Percentiles rank a stretch among this genome's conserved stretches.
These are phyloP conservation scores for Wolfiporia cocos DNA, from an alignment of 1,284 basidiomycete species.

Conservation along the genomic window DNA sequence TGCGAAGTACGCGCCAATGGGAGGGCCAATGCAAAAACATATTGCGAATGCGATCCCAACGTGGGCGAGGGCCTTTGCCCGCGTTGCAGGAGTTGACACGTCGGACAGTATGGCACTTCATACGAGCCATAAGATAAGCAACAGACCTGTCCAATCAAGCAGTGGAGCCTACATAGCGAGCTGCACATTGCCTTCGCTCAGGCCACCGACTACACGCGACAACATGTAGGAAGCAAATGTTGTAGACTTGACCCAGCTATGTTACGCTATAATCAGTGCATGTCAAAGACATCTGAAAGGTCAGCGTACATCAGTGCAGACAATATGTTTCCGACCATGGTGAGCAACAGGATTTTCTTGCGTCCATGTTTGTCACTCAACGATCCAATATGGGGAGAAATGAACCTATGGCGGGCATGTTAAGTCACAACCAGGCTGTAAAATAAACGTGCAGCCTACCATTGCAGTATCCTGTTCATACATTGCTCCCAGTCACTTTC, in stretches of 20 bases:
- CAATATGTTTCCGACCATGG: conserved; percentile 89
- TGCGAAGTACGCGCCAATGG: conserved; percentile 80
- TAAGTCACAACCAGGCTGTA: not conserved
- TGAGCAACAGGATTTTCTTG: conserved; percentile 70
- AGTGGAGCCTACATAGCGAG: conserved; percentile 59
- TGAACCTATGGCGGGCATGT: conserved; percentile 32
- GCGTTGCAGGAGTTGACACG: conserved; percentile 69
- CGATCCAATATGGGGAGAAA: conserved; percentile 79
- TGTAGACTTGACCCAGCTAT: conserved; percentile 83
- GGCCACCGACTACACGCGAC: conserved; percentile 83
- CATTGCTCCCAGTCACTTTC: not conserved
- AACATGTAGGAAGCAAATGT: conserved; percentile 83
- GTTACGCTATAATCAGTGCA: not conserved
- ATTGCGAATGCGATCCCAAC: conserved; percentile 93
- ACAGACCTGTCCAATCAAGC: conserved; percentile 6
- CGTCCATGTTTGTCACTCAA: conserved; percentile 85
- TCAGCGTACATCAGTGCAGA: conserved; percentile 70
- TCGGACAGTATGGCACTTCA: conserved; percentile 84
- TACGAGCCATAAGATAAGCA: too few relatives aligned
- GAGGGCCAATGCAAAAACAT: conserved; percentile 83
- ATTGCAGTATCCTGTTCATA: conserved; percentile 3
- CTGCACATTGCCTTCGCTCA: conserved; percentile 86
- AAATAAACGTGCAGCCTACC: not conserved
- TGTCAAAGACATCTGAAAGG: not conserved
- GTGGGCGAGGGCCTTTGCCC: conserved; percentile 81